Percentiles rank a stretch among this genome's conserved stretches.
Evolutionary conservation across 1,284 basidiomycete genomes (phyloP).

Genomic region (Pseudozyma thailandica): DNA sequence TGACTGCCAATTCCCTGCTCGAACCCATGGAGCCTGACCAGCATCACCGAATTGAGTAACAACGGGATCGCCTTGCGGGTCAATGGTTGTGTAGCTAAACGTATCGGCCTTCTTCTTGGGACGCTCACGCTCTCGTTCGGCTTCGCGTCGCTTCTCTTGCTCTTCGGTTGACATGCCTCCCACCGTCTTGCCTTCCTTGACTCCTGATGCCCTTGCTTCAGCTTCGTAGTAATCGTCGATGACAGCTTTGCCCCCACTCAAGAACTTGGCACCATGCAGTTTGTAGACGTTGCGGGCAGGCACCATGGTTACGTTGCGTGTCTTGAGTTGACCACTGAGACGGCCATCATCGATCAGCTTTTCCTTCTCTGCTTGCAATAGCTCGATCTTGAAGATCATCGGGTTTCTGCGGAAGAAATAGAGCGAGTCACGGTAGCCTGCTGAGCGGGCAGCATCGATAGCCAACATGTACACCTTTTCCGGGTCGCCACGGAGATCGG

Average conservation of each 20-base stretch:
- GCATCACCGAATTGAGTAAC: slow-evolving; percentile 64
- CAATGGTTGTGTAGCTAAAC: slow-evolving; percentile 52
- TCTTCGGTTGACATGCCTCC: slow-evolving; percentile 54
- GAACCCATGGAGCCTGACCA: slow-evolving; percentile 60
- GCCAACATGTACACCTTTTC: slow-evolving; percentile 91
- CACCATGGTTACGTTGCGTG: slow-evolving; percentile 90
- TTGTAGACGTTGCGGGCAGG: slow-evolving; percentile 93
- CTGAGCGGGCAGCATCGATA: slow-evolving; percentile 93
- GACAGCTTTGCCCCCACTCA: slow-evolving; percentile 87
- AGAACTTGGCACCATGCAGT: slow-evolving; percentile 88
- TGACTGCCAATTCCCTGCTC: slow-evolving; percentile 54
- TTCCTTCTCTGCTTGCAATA: slow-evolving; percentile 78
- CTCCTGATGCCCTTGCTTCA: slow-evolving; percentile 73
- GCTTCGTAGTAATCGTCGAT: slow-evolving; percentile 95
- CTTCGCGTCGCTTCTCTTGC: slow-evolving; percentile 53
- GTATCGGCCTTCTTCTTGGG: slow-evolving; percentile 56
- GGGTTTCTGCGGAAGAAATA: slow-evolving; percentile 95
- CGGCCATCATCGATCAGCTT: slow-evolving; percentile 87
- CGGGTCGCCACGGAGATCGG: slow-evolving; percentile 80
- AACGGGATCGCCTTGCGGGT: slow-evolving; percentile 61
- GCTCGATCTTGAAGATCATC: slow-evolving; percentile 83
- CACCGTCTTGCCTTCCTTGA: slow-evolving; percentile 64
- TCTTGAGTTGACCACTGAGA: slow-evolving; percentile 85
- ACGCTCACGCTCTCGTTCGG: slow-evolving; percentile 53
- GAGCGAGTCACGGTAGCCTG: slow-evolving; percentile 93